Conservation (phyloP, 805 yeast species). For the Scheffersomyces stipitis region DNA sequence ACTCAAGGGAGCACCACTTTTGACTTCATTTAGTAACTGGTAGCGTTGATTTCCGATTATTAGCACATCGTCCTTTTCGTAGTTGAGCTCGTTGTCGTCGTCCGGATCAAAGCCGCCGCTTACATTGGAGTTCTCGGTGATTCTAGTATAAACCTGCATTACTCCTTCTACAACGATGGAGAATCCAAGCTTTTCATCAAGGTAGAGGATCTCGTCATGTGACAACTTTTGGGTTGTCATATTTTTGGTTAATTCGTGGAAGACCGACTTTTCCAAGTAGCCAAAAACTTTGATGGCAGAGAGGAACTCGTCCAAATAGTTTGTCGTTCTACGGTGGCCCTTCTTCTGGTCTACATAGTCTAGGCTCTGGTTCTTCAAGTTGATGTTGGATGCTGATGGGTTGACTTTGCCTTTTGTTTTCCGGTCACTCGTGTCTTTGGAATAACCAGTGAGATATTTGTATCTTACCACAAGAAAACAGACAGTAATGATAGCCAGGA, state of each 20-base stretch:
- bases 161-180: slow-evolving; percentile 91
- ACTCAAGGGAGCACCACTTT: slow-evolving; percentile 80
- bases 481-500: slow-evolving; percentile 28
- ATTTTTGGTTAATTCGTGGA: slow-evolving; percentile 87
- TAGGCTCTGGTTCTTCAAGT: slow-evolving; percentile 30
- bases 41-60: slow-evolving; percentile 58
- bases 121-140: slow-evolving; percentile 14
- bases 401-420: slow-evolving; percentile 11
- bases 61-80: slow-evolving; percentile 41
- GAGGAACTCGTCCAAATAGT: slow-evolving; percentile 84
- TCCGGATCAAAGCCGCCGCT: slow-evolving; percentile 1
- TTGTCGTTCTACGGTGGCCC: slow-evolving; percentile 30
- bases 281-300: slow-evolving; percentile 94
- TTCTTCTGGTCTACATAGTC: slow-evolving; percentile 44
- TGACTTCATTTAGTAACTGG: slow-evolving; percentile 76
- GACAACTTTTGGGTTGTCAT: slow-evolving; percentile 86
- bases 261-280: slow-evolving; percentile 83
- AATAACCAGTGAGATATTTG: slow-evolving; percentile 61
- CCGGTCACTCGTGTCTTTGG: slow-evolving; percentile 44
- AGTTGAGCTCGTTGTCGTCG: slow-evolving; percentile 19
- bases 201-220: slow-evolving; percentile 69
- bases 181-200: slow-evolving; percentile 80
- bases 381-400: background rate
- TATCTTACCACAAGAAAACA: slow-evolving; percentile 57
- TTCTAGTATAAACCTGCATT: slow-evolving; percentile 70